Conservation (phyloP, 306 rosid genomes). For the Abrus precatorius region DNA sequence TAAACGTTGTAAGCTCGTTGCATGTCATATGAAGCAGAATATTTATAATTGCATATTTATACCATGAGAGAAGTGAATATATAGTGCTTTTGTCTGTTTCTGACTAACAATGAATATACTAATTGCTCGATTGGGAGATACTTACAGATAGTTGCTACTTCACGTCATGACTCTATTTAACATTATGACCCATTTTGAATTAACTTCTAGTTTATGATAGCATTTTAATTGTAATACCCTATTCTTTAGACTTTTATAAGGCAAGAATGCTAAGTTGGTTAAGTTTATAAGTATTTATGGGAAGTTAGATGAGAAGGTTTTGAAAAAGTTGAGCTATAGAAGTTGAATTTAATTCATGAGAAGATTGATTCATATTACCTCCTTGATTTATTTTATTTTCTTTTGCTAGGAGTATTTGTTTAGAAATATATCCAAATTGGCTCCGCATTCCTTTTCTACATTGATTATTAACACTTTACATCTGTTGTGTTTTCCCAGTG, state of each 20-base stretch:
- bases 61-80: not conserved
- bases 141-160: conserved; percentile 20
- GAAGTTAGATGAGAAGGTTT: not conserved
- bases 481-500: conserved; percentile 65
- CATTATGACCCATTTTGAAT: not conserved
- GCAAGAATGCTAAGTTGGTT: not conserved
- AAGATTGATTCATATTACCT: not conserved
- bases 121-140: conserved; percentile 27
- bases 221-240: conserved; percentile 6
- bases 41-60: not conserved
- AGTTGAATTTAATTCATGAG: not conserved
- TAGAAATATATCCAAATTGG: not conserved
- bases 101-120: not conserved
- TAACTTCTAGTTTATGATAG: not conserved
- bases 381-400: not conserved
- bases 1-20: conserved; percentile 3
- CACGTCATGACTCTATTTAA: conserved; percentile 13
- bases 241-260: too few relatives aligned
- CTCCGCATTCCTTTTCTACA: conserved; percentile 6
- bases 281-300: not conserved
- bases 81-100: not conserved
- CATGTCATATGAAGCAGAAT: not conserved
- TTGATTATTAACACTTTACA: conserved; percentile 37
- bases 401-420: not conserved
- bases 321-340: not conserved